Evolutionary conservation across 2,329 filamentous ascomycete genomes (phyloP), one percentile per base, ranked within the genome.

Genomic region (Cladosporium colombiae): DNA sequence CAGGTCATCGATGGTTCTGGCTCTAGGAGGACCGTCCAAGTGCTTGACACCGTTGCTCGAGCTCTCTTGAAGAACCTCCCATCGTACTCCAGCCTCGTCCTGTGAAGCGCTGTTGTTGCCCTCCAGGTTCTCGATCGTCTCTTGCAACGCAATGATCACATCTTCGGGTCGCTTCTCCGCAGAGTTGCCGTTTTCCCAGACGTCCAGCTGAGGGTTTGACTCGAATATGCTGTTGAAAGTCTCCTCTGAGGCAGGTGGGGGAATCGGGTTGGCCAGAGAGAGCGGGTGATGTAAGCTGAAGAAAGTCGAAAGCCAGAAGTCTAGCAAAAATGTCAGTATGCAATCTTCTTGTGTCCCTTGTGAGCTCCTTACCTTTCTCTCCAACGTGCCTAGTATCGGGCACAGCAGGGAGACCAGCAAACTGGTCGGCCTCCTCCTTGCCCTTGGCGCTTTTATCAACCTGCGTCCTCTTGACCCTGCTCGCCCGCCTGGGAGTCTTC

Each of bases 261-360:
- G 95, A 75, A 97, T 89, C 71, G 90, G 89, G 72, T 89, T 89
- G 59, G 89, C 93, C 70, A 97, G 88, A 64, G 92, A 96, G 74
- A 99, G 94, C 55, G 95, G 95, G 68, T 95, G 89, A 80, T 99
- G 92, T 70, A 96, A 90, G 69, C 93, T 96, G 83, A 98, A 98
- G 84, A 99, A 98, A 67, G 90, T 90, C 8, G 94, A 95, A 55
- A 97, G 84, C 69, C 91, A 89, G 68, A 98, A 85, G 75, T 96
- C 95, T 98, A 25, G 25, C 14, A 37, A n/a, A 5, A 29, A 46
- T 66, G 29, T 52, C 27, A 57, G 70, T 5, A 69, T 14, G 31
- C 16, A 59, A 16, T 16, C 52, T 29, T 55, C 18, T 16, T 55
- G 5, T 21, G n/a, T 55, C 16, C 3, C n/a, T 33, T 33, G 18